phyloP scores from a whole-genome alignment of 139 green algal species.

The Closterium sp. region DNA sequence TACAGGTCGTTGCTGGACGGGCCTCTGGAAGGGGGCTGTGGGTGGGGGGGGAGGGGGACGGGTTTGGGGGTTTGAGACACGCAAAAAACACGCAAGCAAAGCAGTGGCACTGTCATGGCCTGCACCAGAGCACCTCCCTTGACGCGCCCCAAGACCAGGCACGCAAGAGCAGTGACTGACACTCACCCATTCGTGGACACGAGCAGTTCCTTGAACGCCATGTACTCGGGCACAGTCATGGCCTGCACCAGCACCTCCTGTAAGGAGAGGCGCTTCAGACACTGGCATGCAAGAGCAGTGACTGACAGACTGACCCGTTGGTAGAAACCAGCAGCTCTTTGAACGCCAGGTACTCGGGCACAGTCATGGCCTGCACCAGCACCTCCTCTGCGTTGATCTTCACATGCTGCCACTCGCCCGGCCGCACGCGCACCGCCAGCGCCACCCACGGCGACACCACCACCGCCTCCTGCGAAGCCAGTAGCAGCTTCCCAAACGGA shows the following conservation, averaged over 20 bases:
- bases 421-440: conserved; percentile 57
- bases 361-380: conserved; percentile 58
- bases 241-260: no score
- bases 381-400: conserved; percentile 60
- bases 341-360: conserved; percentile 66
- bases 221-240: no score
- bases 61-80: no score
- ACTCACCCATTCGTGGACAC: not conserved
- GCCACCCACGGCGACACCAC: conserved; percentile 54
- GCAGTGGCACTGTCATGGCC: no score
- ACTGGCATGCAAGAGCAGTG: no score
- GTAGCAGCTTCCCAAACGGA: conserved; percentile 24
- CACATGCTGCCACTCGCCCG: conserved; percentile 60
- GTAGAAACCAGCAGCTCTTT: conserved; percentile 64
- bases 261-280: no score
- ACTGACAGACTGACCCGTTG: no score
- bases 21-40: not conserved
- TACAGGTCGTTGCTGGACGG: not conserved
- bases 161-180: no score
- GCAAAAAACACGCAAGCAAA: no score
- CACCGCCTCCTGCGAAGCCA: conserved; percentile 44
- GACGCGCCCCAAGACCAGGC: no score
- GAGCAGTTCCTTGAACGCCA: conserved; percentile 72
- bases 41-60: not conserved
- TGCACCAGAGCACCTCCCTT: no score